A percentile compares a stretch with the other conserved stretches of the same genome.
Evolutionary conservation across 306 rosid species (phyloP).

Genomic region (Aeschynomene evenia): DNA sequence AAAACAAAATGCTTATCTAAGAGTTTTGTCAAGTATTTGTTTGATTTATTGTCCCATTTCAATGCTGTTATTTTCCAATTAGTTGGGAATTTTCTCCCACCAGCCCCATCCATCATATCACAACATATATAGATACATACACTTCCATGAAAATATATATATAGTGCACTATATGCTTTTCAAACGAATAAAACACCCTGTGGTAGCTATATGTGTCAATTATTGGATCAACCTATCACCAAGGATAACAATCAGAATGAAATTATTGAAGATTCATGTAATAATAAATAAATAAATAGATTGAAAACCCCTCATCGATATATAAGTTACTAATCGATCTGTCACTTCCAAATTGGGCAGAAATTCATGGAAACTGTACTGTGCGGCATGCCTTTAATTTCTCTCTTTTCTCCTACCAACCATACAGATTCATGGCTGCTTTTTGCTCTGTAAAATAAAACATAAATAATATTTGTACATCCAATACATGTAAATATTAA

Average conservation of each 20-base stretch:
- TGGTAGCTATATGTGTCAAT: neutral
- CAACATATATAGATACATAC: neutral
- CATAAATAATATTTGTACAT: too few species aligned
- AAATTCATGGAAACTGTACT: neutral
- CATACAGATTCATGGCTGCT: neutral
- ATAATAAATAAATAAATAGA: too few species aligned
- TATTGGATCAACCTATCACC: constrained; percentile 5
- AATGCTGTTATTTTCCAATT: neutral
- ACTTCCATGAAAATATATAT: neutral
- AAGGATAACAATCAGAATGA: neutral
- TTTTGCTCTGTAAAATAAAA: too few species aligned
- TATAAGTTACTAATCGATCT: neutral
- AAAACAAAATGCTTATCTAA: neutral
- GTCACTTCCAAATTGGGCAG: neutral
- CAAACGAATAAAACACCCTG: neutral
- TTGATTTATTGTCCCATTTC: neutral
- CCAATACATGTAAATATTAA: too few species aligned
- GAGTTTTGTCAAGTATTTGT: neutral
- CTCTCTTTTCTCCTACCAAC: neutral
- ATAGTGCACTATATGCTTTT: neutral
- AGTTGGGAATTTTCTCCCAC: neutral
- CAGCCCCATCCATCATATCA: neutral
- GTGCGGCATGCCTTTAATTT: neutral
- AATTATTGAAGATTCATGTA: too few species aligned
- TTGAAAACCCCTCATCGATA: neutral